phyloP scores from a whole-genome alignment of 2,329 filamentous ascomycete species.

The Ramichloridium luteum region DNA sequence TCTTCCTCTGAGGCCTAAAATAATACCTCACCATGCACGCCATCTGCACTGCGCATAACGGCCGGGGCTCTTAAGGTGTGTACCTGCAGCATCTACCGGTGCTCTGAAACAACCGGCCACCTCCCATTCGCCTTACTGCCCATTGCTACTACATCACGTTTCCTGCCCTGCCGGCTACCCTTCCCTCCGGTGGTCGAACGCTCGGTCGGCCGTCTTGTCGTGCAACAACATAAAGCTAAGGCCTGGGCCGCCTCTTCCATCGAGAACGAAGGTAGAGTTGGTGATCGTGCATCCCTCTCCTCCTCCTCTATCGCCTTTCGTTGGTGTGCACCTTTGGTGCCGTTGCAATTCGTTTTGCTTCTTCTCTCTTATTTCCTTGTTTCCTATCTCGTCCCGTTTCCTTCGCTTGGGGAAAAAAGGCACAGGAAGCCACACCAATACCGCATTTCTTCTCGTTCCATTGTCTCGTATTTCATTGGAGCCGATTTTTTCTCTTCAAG shows the following conservation, averaged over 20 bases:
- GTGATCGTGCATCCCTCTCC: not conserved
- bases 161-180: not conserved
- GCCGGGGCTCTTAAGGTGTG: no score
- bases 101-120: no score
- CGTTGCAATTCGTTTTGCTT: not conserved
- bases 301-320: not conserved
- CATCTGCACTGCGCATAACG: no score
- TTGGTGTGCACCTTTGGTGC: not conserved
- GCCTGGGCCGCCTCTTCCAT: not conserved
- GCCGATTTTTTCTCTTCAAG: no score
- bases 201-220: no score
- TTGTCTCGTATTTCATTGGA: not conserved
- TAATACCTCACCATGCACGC: no score
- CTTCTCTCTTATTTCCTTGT: not conserved
- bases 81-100: no score
- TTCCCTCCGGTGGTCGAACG: not conserved
- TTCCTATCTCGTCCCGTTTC: not conserved
- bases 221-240: not conserved
- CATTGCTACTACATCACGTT: not conserved
- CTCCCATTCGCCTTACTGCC: no score
- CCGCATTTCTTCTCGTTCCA: not conserved
- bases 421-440: no score
- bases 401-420: no score
- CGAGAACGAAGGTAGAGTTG: no score
- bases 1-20: no score